Base-by-base conservation (phyloP, 106 monocot species). In the Allium sativum region DNA sequence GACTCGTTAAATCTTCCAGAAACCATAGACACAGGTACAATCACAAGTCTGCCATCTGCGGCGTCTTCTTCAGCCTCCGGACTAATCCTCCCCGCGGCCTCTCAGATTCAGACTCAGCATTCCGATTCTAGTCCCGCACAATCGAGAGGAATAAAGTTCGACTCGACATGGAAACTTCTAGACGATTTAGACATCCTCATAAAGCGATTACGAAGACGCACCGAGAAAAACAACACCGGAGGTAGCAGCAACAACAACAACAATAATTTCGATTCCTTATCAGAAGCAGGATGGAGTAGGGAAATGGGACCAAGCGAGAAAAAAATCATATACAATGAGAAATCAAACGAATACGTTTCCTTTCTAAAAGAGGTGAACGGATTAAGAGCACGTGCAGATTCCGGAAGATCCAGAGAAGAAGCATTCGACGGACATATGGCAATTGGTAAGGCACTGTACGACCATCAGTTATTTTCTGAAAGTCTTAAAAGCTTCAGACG, bases 381-480 rank as follows among this genome's bases (percentile, higher is more conserved):
- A 1, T 68, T 96, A 40, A 74, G 87, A 22, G 69, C 56, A n/a
- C 72, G 87, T 31, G 96, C 86, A 4, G 96, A 96, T 59, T 74
- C 53, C 8, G 62, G 67, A 3, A 68, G 74, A 20, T 40, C 56
- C 5, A 73, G 82, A 10, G 96, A 96, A 48, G 96, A 96, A 79
- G 91, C 91, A 1, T 87, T 96, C 51, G 96, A 96, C 51, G 82
- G 82, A 8, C 91, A 91, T 58, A 91, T 96, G 84, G 84, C 79
- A n/a, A 60, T 96, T n/a, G 96, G 90, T 40, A 73, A 90, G 8
- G 65, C 74, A 1, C 73, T 96, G 19, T 87, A 84, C 55, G 96
- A 91, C 75, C 87, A 82, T 48, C 81, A 73, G 18, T 69, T 96
- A 41, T 96, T 82, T 65, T 64, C 70, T 6, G 96, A 96, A 16